Evolutionary conservation across 2,329 filamentous ascomycete genomes (phyloP), one percentile per base, ranked within the genome.

Genomic region (Huntiella decipiens): DNA sequence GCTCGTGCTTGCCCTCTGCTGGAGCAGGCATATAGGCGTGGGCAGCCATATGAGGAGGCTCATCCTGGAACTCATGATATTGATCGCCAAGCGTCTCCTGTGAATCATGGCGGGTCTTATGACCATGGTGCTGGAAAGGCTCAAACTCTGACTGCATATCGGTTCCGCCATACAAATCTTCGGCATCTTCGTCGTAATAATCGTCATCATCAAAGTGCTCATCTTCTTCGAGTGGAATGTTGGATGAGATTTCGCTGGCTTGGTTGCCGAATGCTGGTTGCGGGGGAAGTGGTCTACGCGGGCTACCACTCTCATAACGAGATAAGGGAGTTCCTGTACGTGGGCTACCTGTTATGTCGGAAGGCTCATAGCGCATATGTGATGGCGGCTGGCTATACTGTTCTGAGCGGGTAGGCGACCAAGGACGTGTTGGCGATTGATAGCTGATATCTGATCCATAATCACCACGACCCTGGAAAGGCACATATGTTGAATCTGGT

Each of bases 301-400:
- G 84, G 57, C 85, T 92, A 22, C 43, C 35, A 43, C 40, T 12
- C 15, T 86, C 82, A 59, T 96, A 95, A 58, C 77, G 73, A 2
- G 85, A 88, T 1, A 86, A 86, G 1, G 88, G 86, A 0, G 88
- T 95, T 4, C 88, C 88, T 1, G 91, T 88, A 49, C 91, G 68
- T 5, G 91, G 87, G 51, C 76, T 87, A 42, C 91, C 91, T 56
- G 96, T 88, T 49, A 96, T 63, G 54, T 95, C 87, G 16, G 79
- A 71, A 0, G 86, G 84, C 60, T 96, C 91, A 60, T 91, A 96
- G 17, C 79, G 66, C 52, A 68, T 77, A 1, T 77, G 74, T 1
- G 82, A 74, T 2, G 84, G 79, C 6, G 82, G 81, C 44, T 82
- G 72, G 22, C 71, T 61, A 61, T 82, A 84, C 50, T 87, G 82